Percentiles rank a stretch among this genome's conserved stretches.
phyloP scores from a whole-genome alignment of 768 basidiomycete species.

The Pleurotus platypus region DNA sequence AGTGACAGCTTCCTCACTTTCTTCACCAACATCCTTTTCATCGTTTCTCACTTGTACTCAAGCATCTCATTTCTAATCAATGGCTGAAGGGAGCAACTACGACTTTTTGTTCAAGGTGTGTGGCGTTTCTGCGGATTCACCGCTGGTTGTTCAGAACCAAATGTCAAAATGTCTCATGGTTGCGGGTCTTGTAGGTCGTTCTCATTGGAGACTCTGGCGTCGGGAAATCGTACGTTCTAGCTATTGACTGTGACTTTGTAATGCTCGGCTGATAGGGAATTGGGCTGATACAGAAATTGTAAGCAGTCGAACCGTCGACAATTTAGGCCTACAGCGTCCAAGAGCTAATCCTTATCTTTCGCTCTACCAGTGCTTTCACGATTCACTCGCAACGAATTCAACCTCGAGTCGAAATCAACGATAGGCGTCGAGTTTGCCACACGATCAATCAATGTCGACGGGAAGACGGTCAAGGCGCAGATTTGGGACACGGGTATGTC shows the following conservation, averaged over 20 bases:
- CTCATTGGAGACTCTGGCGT: conserved; percentile 99
- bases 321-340: conserved; percentile 4
- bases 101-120: conserved; percentile 98
- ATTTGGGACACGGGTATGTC: conserved; percentile 96
- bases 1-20: too few species aligned
- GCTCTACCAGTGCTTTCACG: conserved; percentile 84
- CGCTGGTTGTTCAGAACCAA: not conserved
- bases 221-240: conserved; percentile 81
- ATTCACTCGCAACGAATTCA: conserved; percentile 99
- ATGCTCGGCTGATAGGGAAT: conserved; percentile 6
- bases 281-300: conserved; percentile 53
- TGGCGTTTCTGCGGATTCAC: conserved; percentile 1
- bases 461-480: conserved; percentile 96
- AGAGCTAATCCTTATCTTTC: conserved; percentile 6
- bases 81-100: conserved; percentile 95
- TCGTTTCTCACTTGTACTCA: conserved; percentile 3
- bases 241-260: not conserved
- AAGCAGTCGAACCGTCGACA: conserved; percentile 22
- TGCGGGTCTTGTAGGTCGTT: conserved; percentile 65
- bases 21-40: conserved; percentile 7
- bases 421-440: conserved; percentile 99
- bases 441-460: conserved; percentile 91
- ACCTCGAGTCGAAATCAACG: conserved; percentile 97
- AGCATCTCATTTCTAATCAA: conserved; percentile 27
- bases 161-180: not conserved